A percentile compares a stretch with the other conserved stretches of the same genome.
phyloP scores from a whole-genome alignment of 169 alveolate species.

The Plasmodium billcollinsi region DNA sequence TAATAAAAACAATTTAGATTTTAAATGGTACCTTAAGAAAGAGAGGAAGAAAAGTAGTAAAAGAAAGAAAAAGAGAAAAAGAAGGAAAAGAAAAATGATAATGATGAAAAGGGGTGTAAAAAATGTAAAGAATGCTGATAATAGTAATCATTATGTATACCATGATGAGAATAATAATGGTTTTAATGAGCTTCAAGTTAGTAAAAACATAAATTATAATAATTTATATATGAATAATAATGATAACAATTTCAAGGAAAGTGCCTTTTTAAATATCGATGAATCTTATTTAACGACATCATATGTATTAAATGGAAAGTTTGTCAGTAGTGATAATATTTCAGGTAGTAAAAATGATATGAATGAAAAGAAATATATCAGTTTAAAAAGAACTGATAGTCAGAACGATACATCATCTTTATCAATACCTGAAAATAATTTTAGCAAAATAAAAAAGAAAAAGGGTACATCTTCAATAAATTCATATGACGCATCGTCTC shows the following conservation, averaged over 20 bases:
- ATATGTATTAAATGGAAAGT: background rate
- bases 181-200: background rate
- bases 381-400: no score
- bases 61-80: constrained; percentile 4
- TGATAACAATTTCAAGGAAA: no score
- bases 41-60: constrained; percentile 11
- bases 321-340: background rate
- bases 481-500: constrained; percentile 8
- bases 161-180: background rate
- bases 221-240: no score
- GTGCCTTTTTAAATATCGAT: constrained; percentile 13
- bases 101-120: background rate
- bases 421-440: constrained; percentile 10
- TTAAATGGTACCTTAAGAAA: constrained; percentile 34
- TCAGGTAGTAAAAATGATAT: constrained; percentile 4
- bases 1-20: constrained; percentile 45
- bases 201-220: background rate
- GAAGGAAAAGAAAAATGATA: background rate
- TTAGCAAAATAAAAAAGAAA: constrained; percentile 18
- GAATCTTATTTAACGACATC: constrained; percentile 23
- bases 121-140: background rate
- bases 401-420: background rate
- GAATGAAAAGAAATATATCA: constrained; percentile 1
- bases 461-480: constrained; percentile 4
- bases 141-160: background rate